Base-by-base conservation (phyloP, 2,329 filamentous ascomycete species). In the Alternaria hordeiaustralica region DNA sequence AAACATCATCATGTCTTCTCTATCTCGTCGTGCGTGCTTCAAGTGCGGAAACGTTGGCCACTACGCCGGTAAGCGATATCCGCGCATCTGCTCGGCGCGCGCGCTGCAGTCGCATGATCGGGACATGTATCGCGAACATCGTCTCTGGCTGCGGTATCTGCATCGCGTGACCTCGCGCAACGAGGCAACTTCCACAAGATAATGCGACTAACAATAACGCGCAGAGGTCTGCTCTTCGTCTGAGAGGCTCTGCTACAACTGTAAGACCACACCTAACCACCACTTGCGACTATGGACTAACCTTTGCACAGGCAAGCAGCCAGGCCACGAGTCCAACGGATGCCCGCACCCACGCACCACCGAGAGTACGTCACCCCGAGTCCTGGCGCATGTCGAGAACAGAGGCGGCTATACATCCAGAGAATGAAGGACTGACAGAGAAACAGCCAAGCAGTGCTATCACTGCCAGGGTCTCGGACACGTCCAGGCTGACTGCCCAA, bases 231-330 rank as follows among this genome's bases (percentile, higher is more conserved):
- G 96, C 91, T 96, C 95, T 67, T 97, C 95, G 64, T 92, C 94
- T 64, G 95, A 99, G 88, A 93, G 96, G 79, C 92, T 99, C 78
- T 99, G 96, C 91, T 99, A 99, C 86, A 99, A 99, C 87, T 99
- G 96, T 94, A 86, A 82, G 90, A 84, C 68, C 3, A 10, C 44
- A 26, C 61, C 21, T 49, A 28, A 41, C 60, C 62, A 46, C 26
- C 21, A 36, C 55, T 45, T 54, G 50, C 63, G 47, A 63, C 18
- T 60, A 55, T 33, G 62, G 59, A 59, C 68, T 71, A 56, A 66
- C 26, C 21, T 15, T 6, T 21, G 3, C 13, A 61, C 66, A 90
- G 89, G 89, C 89, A 95, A 95, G 86, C 92, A 95, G 84, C 92
- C 92, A 67, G 92, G 93, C 81, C 96, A 99, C 84, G 96, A 99